Evolutionary conservation across 768 basidiomycete species (phyloP).

Genomic region (Xerocomus spinulosus): DNA sequence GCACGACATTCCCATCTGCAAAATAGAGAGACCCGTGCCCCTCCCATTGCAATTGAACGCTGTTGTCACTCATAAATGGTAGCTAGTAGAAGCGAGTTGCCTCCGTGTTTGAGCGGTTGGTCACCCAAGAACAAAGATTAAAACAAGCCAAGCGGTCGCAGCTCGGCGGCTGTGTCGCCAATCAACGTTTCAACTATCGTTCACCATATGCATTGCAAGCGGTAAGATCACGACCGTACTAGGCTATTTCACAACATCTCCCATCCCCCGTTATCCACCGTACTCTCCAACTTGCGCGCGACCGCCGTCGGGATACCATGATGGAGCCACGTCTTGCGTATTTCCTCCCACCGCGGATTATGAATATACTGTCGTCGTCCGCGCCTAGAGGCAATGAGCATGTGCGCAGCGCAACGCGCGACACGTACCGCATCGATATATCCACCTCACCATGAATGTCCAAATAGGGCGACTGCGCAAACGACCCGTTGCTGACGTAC

Average conservation of each 20-base stretch:
- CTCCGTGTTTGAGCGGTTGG: no score
- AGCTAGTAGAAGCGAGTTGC: no score
- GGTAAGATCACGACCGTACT: no score
- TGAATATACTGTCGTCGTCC: constrained; percentile 88
- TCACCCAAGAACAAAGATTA: no score
- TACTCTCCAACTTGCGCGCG: constrained; percentile 83
- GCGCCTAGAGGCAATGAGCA: no score
- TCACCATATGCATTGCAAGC: no score
- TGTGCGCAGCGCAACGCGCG: no score
- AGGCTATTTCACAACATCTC: constrained; percentile 71
- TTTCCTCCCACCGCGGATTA: constrained; percentile 81
- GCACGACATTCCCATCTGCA: constrained; percentile 5
- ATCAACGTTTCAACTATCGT: no score
- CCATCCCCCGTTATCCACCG: constrained; percentile 91
- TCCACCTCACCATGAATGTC: constrained; percentile 95
- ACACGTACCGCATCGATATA: constrained; percentile 77
- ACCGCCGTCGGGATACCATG: constrained; percentile 88
- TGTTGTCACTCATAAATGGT: no score
- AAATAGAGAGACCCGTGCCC: constrained; percentile 9
- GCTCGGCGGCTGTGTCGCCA: no score
- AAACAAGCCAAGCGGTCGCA: no score
- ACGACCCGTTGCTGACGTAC: constrained; percentile 86
- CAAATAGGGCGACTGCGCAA: constrained; percentile 83
- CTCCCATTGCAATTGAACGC: no score
- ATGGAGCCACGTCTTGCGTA: constrained; percentile 85